Evolutionary conservation across 805 yeast species (phyloP).

Genomic region (Brettanomyces naardenensis): DNA sequence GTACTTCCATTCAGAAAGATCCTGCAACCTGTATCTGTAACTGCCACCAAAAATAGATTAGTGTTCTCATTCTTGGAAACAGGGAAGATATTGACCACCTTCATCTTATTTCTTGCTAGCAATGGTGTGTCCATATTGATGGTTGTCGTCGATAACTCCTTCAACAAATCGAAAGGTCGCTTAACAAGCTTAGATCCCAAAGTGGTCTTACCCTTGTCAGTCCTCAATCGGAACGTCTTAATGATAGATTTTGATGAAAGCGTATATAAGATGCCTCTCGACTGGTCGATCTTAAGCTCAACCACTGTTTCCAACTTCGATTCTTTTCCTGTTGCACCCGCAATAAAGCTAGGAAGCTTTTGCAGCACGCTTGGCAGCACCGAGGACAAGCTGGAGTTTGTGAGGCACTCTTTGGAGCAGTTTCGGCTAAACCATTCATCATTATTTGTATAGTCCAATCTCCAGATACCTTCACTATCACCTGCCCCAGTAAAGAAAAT

Average conservation of each 20-base stretch:
- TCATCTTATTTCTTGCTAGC: conserved; percentile 45
- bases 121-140: conserved; percentile 32
- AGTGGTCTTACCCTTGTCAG: conserved; percentile 28
- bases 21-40: conserved; percentile 80
- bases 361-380: conserved; percentile 33
- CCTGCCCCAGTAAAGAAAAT: conserved; percentile 78
- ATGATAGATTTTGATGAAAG: conserved; percentile 77
- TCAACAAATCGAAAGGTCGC: conserved; percentile 38
- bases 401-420: conserved; percentile 76
- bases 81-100: conserved; percentile 55
- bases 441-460: conserved; percentile 69
- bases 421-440: conserved; percentile 84
- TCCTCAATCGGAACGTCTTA: conserved; percentile 60
- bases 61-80: conserved; percentile 57
- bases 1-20: conserved; percentile 50
- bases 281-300: conserved; percentile 66
- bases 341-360: conserved; percentile 24
- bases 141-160: conserved; percentile 34
- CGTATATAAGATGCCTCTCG: conserved; percentile 71
- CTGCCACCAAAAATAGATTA: conserved; percentile 66
- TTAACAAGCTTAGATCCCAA: conserved; percentile 27
- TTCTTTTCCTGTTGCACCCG: conserved; percentile 13
- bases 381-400: conserved; percentile 53
- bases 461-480: conserved; percentile 80
- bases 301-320: conserved; percentile 47